A percentile compares a stretch with the other conserved stretches of the same genome.
phyloP scores from a whole-genome alignment of 202 grass and related monocot species.

The Setaria italica region DNA sequence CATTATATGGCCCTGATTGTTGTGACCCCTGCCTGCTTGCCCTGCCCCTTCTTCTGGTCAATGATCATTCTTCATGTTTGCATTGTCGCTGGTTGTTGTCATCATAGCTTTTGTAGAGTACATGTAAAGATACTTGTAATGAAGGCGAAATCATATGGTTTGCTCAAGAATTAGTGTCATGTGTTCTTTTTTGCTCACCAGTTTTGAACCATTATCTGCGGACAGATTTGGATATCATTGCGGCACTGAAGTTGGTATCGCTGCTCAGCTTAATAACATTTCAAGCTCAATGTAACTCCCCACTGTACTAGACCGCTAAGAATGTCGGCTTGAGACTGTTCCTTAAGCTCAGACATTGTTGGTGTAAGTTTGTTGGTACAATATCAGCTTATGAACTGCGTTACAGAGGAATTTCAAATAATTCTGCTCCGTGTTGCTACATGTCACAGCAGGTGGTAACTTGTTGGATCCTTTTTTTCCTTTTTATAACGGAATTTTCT shows the following conservation, averaged over 20 bases:
- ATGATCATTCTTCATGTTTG: conserved; percentile 56
- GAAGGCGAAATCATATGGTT: conserved; percentile 61
- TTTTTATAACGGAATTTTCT: too few relatives aligned
- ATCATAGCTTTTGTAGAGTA: conserved; percentile 74
- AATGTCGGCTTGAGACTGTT: neutral
- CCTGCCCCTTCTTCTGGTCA: conserved; percentile 44
- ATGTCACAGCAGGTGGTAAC: too few relatives aligned
- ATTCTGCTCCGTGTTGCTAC: neutral
- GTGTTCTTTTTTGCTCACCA: conserved; percentile 37
- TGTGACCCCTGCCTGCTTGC: conserved; percentile 24
- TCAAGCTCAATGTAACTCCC: neutral
- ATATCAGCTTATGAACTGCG: neutral
- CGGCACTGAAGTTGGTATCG: neutral
- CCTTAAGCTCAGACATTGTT: neutral
- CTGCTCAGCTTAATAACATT: neutral
- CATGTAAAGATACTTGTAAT: conserved; percentile 88
- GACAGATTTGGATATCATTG: neutral
- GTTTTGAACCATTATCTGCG: neutral
- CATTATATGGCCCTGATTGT: conserved; percentile 63
- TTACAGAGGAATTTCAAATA: neutral
- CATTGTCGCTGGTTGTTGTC: conserved; percentile 51
- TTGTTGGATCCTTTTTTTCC: too few relatives aligned
- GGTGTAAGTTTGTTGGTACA: neutral
- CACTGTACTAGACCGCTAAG: neutral
- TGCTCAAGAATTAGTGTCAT: conserved; percentile 62